These are phyloP conservation scores for Rhododendron simsii DNA, from an alignment of 148 eudicot genomes.

Conservation along the genomic window DNA sequence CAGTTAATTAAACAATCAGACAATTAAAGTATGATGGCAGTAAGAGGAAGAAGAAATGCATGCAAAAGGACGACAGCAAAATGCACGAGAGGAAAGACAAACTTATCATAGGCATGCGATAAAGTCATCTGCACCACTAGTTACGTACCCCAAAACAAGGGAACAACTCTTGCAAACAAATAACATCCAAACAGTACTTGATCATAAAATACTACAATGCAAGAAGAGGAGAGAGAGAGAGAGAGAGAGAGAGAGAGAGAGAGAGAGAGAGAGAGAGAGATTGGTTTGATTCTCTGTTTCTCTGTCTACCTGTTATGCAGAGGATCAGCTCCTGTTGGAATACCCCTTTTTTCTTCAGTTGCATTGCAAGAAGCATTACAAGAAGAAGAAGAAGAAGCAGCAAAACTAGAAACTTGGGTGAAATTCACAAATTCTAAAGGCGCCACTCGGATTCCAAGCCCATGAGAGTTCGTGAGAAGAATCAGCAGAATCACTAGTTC, in stretches of 20 bases:
- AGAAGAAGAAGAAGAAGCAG: background rate
- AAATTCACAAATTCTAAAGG: background rate
- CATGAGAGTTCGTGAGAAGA: background rate
- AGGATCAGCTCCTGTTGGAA: slow-evolving; percentile 14
- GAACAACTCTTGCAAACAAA: slow-evolving; percentile 6
- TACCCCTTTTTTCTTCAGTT: slow-evolving; percentile 7
- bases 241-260: background rate
- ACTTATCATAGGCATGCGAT: background rate
- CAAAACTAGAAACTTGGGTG: background rate
- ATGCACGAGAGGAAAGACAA: background rate
- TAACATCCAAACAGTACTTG: background rate
- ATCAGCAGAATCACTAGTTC: background rate
- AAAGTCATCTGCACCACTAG: background rate
- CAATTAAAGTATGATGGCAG: background rate
- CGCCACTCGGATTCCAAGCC: background rate
- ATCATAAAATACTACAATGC: background rate
- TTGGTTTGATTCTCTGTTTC: background rate
- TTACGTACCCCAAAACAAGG: background rate
- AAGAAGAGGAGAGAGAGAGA: background rate
- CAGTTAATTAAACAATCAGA: background rate
- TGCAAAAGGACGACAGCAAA: background rate
- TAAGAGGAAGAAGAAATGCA: background rate
- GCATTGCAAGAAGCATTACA: slow-evolving; percentile 1
- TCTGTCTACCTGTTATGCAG: slow-evolving; percentile 12
- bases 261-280: background rate